Evolutionary conservation across 2,329 filamentous ascomycete species (phyloP).

Genomic region (Lasiodiplodia citricola): DNA sequence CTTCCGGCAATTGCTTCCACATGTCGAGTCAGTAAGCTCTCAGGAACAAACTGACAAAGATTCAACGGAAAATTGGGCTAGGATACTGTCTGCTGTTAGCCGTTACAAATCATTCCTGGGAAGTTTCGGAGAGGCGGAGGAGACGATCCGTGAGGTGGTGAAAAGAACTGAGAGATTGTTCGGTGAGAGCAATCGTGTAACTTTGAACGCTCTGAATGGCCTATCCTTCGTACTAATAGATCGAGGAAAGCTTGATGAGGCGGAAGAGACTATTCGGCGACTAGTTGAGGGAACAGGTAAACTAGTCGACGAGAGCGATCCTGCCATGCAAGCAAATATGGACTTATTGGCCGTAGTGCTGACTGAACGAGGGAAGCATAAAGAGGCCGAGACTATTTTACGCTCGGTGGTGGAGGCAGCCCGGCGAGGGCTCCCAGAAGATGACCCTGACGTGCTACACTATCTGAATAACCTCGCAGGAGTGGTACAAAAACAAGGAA

Average conservation of each 20-base stretch:
- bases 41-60: neutral
- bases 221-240: neutral
- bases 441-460: neutral
- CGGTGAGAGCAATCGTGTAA: neutral
- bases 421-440: neutral
- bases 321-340: neutral
- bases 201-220: neutral
- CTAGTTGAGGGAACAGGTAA: neutral
- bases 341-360: neutral
- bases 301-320: conserved; percentile 22
- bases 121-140: neutral
- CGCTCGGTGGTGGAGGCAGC: neutral
- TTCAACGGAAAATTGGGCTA: neutral
- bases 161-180: neutral
- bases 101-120: neutral
- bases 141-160: neutral
- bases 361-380: neutral
- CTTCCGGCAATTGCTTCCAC: conserved; percentile 40
- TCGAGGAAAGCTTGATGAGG: neutral
- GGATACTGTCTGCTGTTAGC: neutral
- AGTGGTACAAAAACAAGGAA: neutral
- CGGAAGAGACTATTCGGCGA: neutral
- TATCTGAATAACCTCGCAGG: neutral
- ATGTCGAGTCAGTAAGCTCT: conserved; percentile 30
- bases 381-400: neutral